Base-by-base conservation (phyloP, 148 eudicot species). In the Amaranthus cruentus region DNA sequence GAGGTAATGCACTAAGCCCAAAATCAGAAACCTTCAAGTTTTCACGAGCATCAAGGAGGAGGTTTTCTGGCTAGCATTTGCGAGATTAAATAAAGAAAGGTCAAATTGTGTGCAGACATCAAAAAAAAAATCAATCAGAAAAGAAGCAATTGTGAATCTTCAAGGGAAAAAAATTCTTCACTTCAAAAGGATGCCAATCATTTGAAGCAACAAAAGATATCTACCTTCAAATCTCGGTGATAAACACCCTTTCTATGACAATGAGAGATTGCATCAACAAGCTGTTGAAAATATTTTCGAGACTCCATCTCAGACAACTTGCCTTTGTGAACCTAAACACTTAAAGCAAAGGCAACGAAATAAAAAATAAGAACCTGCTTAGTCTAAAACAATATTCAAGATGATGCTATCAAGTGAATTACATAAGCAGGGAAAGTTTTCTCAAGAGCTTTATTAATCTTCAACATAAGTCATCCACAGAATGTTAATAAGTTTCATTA, bases 1-100 rank as follows among this genome's bases (percentile, higher is more conserved):
- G 85, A 28, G 88, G 91, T 80, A 96, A 82, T 15, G 99, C 96
- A 77, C 99, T 96, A 66, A 96, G 86, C 61, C 99, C 99, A 83
- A 96, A 96, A 84, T 96, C 99, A 64, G 99, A 96, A 79, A 96
- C 91, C 90, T 92, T 96, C 81, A 96, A 79, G 83, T 88, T 86
- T 60, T 88, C 97, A 48, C 65, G 68, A 50, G 86, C 83, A 82
- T 90, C 95, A 52, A 96, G 90, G 71, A 96, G 97, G 71, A 96
- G 90, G 79, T 96, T 96, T 83, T 96, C 97, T 73, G 99, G 99
- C 97, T 96, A 71, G 42, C 78, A 62, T 68, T 75, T 48, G 56
- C 66, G 81, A 68, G 51, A 14, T 21, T 0, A 4, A 53, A 42
- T 28, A 65, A 11, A 49, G 18, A 56, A 51, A 11, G 68, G 68